Conservation (phyloP, 257 asterid genomes). For the Ophiorrhiza pumila region DNA sequence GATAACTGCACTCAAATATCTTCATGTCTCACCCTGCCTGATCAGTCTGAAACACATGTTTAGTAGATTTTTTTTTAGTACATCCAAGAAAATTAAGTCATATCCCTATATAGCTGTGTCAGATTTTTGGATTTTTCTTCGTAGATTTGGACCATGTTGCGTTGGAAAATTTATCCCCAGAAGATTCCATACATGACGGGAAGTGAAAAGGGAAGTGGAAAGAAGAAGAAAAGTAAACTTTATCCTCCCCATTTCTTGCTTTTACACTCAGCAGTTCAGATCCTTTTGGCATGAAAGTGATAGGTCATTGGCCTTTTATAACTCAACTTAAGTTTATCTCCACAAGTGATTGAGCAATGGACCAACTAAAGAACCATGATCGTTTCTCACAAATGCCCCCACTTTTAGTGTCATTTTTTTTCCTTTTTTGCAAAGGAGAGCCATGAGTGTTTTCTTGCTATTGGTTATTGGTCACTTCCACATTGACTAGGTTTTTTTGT, state of each 20-base stretch:
- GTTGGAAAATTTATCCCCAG: not conserved
- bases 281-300: slow-evolving; percentile 21
- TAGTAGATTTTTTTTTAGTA: slow-evolving; percentile 2
- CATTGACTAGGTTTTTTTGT: no score
- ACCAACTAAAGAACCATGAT: slow-evolving; percentile 9
- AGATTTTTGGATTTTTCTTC: slow-evolving; percentile 1
- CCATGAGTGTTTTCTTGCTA: no score
- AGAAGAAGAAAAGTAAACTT: slow-evolving; percentile 26
- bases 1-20: slow-evolving; percentile 31
- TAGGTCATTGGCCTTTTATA: slow-evolving; percentile 19
- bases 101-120: not conserved
- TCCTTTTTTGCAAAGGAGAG: not conserved
- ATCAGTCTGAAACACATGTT: slow-evolving; percentile 16
- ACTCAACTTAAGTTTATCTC: slow-evolving; percentile 12
- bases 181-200: not conserved
- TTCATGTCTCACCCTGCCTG: slow-evolving; percentile 31
- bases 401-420: not conserved
- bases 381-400: not conserved
- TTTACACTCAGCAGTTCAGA: slow-evolving; percentile 25
- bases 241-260: slow-evolving; percentile 24
- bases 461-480: no score
- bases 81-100: slow-evolving; percentile 4
- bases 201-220: slow-evolving; percentile 6
- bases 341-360: slow-evolving; percentile 23
- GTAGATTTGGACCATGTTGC: not conserved